Evolutionary conservation across 169 alveolate genomes (phyloP).

Genomic region (Cryptosporidium xiaoi): DNA sequence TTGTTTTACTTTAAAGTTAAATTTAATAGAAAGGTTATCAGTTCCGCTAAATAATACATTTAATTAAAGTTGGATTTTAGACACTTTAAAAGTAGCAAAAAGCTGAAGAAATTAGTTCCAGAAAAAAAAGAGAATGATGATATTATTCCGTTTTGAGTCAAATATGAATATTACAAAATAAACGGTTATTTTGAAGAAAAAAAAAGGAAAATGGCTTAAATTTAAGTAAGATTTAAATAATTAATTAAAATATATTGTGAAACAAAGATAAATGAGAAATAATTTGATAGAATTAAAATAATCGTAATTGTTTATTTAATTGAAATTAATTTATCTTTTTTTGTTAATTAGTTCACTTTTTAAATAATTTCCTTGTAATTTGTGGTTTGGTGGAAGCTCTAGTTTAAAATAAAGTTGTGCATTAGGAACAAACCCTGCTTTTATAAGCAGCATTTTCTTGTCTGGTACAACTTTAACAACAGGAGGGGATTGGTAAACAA

Average conservation of each 20-base stretch:
- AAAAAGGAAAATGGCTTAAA: background rate
- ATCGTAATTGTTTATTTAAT: background rate
- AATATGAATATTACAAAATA: background rate
- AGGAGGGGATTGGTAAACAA: conserved; percentile 64
- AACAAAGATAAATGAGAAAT: no score
- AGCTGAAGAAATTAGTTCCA: no score
- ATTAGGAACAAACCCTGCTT: conserved; percentile 68
- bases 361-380: conserved; percentile 33
- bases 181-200: background rate
- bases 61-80: conserved; percentile 4
- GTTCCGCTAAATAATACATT: background rate
- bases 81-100: background rate
- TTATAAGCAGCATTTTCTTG: conserved; percentile 2
- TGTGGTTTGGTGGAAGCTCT: conserved; percentile 53
- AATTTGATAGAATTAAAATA: no score
- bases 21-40: background rate
- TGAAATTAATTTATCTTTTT: background rate
- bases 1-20: background rate
- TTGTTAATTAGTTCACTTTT: conserved; percentile 9
- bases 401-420: conserved; percentile 60
- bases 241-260: background rate
- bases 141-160: background rate
- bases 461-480: conserved; percentile 33
- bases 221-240: background rate
- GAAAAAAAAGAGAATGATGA: background rate